phyloP scores from a whole-genome alignment of 2,329 filamentous ascomycete species.

The Colletotrichum tabaci region DNA sequence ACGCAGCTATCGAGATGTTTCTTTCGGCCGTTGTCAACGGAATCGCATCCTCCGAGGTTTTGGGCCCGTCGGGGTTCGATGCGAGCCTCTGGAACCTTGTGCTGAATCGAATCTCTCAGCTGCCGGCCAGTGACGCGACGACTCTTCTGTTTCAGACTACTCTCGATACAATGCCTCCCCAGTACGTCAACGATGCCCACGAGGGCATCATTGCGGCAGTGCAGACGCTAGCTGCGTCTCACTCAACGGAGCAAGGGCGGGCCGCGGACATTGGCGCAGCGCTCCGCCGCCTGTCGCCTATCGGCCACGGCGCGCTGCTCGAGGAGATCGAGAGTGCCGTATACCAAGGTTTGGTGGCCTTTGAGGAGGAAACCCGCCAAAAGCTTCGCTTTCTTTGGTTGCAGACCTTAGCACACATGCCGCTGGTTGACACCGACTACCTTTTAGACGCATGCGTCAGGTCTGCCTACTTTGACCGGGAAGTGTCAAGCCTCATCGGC shows the following conservation, averaged over 20 bases:
- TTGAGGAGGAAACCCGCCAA: conserved; percentile 6
- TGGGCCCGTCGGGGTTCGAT: conserved; percentile 20
- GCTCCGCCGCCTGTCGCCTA: conserved; percentile 20
- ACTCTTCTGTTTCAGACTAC: conserved; percentile 23
- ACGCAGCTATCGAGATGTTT: conserved; percentile 24
- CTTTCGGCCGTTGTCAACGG: conserved; percentile 42
- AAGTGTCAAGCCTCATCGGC: conserved; percentile 18
- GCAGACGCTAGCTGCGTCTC: conserved; percentile 29
- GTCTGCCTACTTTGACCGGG: conserved; percentile 29
- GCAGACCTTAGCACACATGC: conserved; percentile 43
- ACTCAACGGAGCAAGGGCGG: conserved; percentile 12
- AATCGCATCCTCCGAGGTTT: conserved; percentile 32
- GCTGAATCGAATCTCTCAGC: conserved; percentile 27
- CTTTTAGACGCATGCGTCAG: conserved; percentile 43
- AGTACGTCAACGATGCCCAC: conserved; percentile 20
- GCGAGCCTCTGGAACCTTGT: conserved; percentile 27
- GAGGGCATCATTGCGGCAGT: conserved; percentile 35
- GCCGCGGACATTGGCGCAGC: conserved; percentile 37
- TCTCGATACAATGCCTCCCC: conserved; percentile 22
- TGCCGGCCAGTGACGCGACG: conserved; percentile 2
- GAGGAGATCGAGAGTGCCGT: conserved; percentile 21
- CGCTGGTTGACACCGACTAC: conserved; percentile 35
- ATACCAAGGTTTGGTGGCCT: conserved; percentile 14
- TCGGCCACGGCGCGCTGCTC: conserved; percentile 24
- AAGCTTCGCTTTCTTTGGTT: conserved; percentile 41